Conservation (phyloP, 768 basidiomycete species). For the Russula dissimulans region DNA sequence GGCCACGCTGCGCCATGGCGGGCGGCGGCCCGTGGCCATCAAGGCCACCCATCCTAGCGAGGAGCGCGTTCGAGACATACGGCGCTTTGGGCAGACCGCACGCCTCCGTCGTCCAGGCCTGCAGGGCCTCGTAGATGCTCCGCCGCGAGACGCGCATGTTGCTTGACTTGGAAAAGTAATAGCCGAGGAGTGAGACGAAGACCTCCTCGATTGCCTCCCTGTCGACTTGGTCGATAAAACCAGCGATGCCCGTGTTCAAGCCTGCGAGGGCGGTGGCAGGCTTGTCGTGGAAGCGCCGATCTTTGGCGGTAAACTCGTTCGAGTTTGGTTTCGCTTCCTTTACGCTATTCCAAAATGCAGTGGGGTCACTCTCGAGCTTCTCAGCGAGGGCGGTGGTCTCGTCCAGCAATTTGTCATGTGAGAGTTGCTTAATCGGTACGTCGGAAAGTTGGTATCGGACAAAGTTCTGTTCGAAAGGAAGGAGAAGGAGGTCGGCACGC, state of each 20-base stretch:
- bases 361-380: slow-evolving; percentile 38
- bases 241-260: slow-evolving; percentile 18
- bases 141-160: slow-evolving; percentile 5
- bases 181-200: slow-evolving; percentile 17
- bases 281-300: background rate
- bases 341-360: slow-evolving; percentile 25
- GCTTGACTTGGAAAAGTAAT: slow-evolving; percentile 4
- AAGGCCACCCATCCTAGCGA: too few species aligned
- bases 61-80: too few species aligned
- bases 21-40: too few species aligned
- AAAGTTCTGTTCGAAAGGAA: slow-evolving; percentile 73
- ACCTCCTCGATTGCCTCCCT: slow-evolving; percentile 9
- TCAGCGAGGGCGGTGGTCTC: slow-evolving; percentile 41
- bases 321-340: background rate
- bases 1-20: too few species aligned
- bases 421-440: slow-evolving; percentile 60
- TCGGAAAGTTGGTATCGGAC: slow-evolving; percentile 49
- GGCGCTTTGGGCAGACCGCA: slow-evolving; percentile 1
- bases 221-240: slow-evolving; percentile 12
- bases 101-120: slow-evolving; percentile 16
- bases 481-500: slow-evolving; percentile 70
- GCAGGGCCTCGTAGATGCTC: slow-evolving; percentile 10
- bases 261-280: slow-evolving; percentile 1
- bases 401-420: slow-evolving; percentile 36
- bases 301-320: background rate